A percentile compares a stretch with the other conserved stretches of the same genome.
phyloP scores from a whole-genome alignment of 2,329 filamentous ascomycete genomes.

The Botrytis medusae region DNA sequence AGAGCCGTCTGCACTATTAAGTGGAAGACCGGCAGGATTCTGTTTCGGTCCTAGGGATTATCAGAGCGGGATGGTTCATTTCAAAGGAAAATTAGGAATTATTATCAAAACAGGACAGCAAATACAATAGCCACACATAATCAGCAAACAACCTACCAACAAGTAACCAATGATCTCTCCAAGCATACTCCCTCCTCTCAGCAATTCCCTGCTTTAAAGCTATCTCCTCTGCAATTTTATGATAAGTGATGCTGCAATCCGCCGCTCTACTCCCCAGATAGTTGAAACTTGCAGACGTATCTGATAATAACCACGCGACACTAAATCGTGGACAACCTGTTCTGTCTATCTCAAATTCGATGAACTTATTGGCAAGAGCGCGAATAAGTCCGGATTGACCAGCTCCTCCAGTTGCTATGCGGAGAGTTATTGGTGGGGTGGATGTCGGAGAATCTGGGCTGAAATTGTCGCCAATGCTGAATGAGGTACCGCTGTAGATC shows the following conservation, averaged over 20 bases:
- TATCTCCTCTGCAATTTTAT: constrained; percentile 44
- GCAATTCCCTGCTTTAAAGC: constrained; percentile 45
- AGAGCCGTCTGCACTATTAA: constrained; percentile 33
- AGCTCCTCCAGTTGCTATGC: constrained; percentile 40
- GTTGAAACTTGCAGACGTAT: constrained; percentile 48
- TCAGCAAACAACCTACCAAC: constrained; percentile 38
- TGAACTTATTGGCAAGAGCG: constrained; percentile 44
- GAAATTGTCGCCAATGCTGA: background rate
- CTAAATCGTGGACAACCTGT: constrained; percentile 41
- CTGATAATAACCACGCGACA: constrained; percentile 48
- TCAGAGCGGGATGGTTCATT: background rate
- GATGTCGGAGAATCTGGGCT: background rate
- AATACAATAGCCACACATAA: background rate
- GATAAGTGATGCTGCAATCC: constrained; percentile 50
- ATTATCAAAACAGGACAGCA: background rate
- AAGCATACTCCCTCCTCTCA: constrained; percentile 44
- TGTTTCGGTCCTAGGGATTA: constrained; percentile 29
- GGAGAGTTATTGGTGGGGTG: constrained; percentile 26
- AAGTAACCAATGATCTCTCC: constrained; percentile 49
- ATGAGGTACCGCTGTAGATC: constrained; percentile 14
- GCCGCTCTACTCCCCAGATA: constrained; percentile 43
- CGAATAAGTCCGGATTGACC: constrained; percentile 40
- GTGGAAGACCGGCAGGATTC: constrained; percentile 42
- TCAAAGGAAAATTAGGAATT: background rate
- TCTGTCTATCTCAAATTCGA: constrained; percentile 37